These are phyloP conservation scores for Alternaria dauci DNA, from an alignment of 2,329 filamentous ascomycete species.

Conservation along the genomic window DNA sequence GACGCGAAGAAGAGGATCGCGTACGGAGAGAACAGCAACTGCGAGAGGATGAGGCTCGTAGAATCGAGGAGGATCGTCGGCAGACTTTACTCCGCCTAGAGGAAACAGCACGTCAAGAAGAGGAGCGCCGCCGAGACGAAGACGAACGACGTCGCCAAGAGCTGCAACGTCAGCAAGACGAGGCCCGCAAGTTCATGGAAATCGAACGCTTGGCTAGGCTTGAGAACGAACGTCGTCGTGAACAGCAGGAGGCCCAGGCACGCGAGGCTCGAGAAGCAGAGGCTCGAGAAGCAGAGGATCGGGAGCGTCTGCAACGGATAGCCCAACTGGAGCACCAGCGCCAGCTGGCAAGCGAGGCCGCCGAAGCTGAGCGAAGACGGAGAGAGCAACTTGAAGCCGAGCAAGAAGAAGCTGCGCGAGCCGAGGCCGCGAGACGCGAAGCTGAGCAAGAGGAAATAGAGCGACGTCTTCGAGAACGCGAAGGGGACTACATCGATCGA, in stretches of 20 bases:
- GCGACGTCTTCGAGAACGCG: conserved; percentile 37
- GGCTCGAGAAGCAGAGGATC: conserved; percentile 44
- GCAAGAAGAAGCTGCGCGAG: conserved; percentile 36
- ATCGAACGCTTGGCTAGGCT: conserved; percentile 39
- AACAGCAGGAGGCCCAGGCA: conserved; percentile 34
- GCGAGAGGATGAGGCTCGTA: conserved; percentile 25
- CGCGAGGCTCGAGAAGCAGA: conserved; percentile 40
- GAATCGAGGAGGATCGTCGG: conserved; percentile 8
- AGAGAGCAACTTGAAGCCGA: conserved; percentile 38
- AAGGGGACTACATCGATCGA: conserved; percentile 34
- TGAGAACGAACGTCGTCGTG: conserved; percentile 40
- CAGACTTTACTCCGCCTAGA: conserved; percentile 9
- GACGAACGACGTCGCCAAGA: conserved; percentile 30
- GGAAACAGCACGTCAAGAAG: conserved; percentile 15
- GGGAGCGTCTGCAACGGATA: conserved; percentile 41
- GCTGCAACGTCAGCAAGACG: conserved; percentile 40
- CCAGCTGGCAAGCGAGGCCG: conserved; percentile 26
- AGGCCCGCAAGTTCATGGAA: conserved; percentile 39
- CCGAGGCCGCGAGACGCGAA: conserved; percentile 39
- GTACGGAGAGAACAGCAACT: conserved; percentile 32
- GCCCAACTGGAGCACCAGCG: conserved; percentile 40
- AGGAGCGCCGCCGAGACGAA: conserved; percentile 24
- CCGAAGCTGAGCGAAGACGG: conserved; percentile 37
- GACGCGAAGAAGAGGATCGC: conserved; percentile 39
- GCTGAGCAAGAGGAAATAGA: conserved; percentile 39